These are phyloP conservation scores for Porcisia deanei DNA, from an alignment of 208 protist species.

Conservation along the genomic window DNA sequence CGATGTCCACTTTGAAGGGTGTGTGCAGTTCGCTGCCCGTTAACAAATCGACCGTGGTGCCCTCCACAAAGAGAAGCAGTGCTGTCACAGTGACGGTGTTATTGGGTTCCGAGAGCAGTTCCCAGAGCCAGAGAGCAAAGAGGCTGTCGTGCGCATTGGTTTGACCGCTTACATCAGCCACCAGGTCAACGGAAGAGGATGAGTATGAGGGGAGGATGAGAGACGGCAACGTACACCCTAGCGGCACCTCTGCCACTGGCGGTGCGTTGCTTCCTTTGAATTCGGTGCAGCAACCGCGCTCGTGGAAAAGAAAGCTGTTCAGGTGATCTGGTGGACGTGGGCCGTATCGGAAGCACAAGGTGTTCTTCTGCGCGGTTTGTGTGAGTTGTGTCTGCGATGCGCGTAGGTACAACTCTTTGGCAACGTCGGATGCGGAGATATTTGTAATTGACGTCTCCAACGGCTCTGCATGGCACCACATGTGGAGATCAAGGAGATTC, in stretches of 20 bases:
- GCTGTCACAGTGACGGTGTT: not conserved
- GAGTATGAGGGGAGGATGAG: not conserved
- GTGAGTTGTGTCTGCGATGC: constrained; percentile 11
- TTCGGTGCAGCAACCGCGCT: not conserved
- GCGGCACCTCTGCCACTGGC: not conserved
- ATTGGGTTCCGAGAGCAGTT: not conserved
- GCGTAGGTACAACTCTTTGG: constrained; percentile 11
- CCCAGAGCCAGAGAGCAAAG: constrained; percentile 20
- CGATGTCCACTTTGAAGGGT: not conserved
- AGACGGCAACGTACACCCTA: not conserved
- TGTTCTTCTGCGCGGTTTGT: not conserved
- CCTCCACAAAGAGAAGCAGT: constrained; percentile 14
- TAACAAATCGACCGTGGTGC: constrained; percentile 13
- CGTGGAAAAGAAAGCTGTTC: constrained; percentile 23
- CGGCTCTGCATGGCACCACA: constrained; percentile 22
- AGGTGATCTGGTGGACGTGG: constrained; percentile 5
- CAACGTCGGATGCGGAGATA: constrained; percentile 17
- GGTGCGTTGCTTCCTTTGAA: not conserved
- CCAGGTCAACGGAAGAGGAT: not conserved
- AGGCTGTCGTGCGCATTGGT: constrained; percentile 18
- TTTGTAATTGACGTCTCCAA: constrained; percentile 1
- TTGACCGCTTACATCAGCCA: not conserved
- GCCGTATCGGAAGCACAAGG: constrained; percentile 29
- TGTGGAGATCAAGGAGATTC: constrained; percentile 17
- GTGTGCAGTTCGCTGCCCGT: not conserved